Evolutionary conservation across 306 rosid genomes (phyloP), one percentile per base, ranked within the genome.

Genomic region (Hippophae gyantsensis): DNA sequence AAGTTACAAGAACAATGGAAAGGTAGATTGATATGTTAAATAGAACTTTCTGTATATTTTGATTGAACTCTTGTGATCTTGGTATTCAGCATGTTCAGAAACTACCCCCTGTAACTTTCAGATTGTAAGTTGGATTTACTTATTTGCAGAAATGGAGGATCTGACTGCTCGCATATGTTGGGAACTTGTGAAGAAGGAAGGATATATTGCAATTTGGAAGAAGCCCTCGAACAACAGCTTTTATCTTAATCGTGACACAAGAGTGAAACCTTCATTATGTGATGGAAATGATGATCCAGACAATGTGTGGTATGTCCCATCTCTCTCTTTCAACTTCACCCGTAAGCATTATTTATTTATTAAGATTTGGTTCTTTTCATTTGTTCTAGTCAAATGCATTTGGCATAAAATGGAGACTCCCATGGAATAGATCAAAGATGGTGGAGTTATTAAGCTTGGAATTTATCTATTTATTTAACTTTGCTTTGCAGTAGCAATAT

Each of bases 161-260:
- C 66, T 87, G 63, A 82, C 97, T 32, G 56, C 74, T 60, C 72
- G 77, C 42, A 65, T 90, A 52, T 90, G 97, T 69, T 90, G 97
- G 97, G 76, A 86, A 66, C 86, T 90, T 43, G 85, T 87, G 54
- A 80, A 46, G 56, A 90, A 84, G 71, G 86, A 82, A 62, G 97
- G 90, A 48, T 81, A 82, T 69, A 77, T 90, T 75, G 95, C 94
- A 63, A 79, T 87, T 69, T 87, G 97, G 97, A 67, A 9, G 80
- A 90, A 90, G 76, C 95, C 97, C 62, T 42, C 75, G 71, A 77
- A 76, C 74, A 90, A 84, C 64, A 79, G 73, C 81, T 90, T 94
- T 80, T 90, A 90, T 76, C 79, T 74, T 52, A 77, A 74, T 74
- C 89, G 85, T 13, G 78, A 72, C 32, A 14, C 62, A 26, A 75